Percentiles rank a stretch among this genome's conserved stretches.
Conservation (phyloP, 805 yeast genomes). For the Pichia thaimueangensis region DNA sequence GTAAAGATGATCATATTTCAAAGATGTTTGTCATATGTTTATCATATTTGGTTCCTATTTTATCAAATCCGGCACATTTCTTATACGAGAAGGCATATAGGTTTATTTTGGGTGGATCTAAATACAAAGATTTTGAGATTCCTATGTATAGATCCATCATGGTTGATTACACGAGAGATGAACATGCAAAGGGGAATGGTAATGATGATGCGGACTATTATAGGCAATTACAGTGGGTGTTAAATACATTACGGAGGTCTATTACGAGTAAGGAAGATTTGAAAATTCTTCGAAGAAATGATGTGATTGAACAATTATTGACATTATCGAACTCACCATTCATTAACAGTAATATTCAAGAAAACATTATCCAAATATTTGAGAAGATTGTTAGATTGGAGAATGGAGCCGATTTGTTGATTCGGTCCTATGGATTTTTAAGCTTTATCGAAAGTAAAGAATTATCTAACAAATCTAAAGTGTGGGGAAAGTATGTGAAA, state of each 20-base stretch:
- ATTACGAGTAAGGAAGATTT: slow-evolving; percentile 46
- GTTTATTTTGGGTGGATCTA: slow-evolving; percentile 57
- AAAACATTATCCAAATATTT: slow-evolving; percentile 36
- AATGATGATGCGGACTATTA: slow-evolving; percentile 43
- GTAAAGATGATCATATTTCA: slow-evolving; percentile 23
- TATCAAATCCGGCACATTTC: slow-evolving; percentile 65
- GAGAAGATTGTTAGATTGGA: slow-evolving; percentile 45
- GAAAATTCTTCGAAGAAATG: slow-evolving; percentile 42
- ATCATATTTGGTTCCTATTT: slow-evolving; percentile 49
- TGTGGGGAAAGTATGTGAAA: neutral
- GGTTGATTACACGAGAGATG: slow-evolving; percentile 22
- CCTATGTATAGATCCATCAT: slow-evolving; percentile 41
- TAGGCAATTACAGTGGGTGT: slow-evolving; percentile 61
- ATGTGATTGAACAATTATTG: slow-evolving; percentile 62
- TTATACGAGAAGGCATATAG: slow-evolving; percentile 66
- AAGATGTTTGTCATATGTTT: slow-evolving; percentile 50
- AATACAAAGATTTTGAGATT: slow-evolving; percentile 34
- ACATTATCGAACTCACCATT: slow-evolving; percentile 50
- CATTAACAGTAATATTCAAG: slow-evolving; percentile 33
- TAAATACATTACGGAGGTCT: slow-evolving; percentile 44
- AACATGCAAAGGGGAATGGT: slow-evolving; percentile 18
- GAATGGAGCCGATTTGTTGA: slow-evolving; percentile 50
- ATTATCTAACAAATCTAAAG: neutral
- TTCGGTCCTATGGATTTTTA: slow-evolving; percentile 51
- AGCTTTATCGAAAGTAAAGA: slow-evolving; percentile 31